A percentile compares a stretch with the other conserved stretches of the same genome.
Evolutionary conservation across 176 grass and related monocot species (phyloP).

Genomic region (Aegilops speltoides): DNA sequence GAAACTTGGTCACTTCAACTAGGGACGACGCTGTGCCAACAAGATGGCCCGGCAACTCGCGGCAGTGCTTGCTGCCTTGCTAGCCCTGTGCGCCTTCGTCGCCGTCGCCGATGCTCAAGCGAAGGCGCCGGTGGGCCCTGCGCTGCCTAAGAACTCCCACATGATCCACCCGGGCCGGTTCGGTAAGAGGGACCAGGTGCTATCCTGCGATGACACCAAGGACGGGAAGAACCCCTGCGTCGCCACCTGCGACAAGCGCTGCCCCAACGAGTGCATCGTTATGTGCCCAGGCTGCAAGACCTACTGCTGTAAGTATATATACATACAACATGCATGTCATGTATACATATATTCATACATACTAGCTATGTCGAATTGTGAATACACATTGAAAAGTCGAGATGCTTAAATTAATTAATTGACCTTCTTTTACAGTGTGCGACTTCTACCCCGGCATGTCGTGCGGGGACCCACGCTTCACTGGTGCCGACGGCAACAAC

Average conservation of each 20-base stretch:
- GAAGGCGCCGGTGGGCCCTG: not conserved
- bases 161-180: not conserved
- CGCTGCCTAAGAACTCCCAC: not conserved
- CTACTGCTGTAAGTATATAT: conserved; percentile 18
- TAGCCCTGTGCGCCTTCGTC: not conserved
- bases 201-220: not conserved
- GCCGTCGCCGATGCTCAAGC: not conserved
- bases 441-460: conserved; percentile 30
- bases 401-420: not conserved
- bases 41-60: not conserved
- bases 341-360: no score
- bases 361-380: no score
- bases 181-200: conserved; percentile 14
- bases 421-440: not conserved
- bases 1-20: not conserved
- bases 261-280: conserved; percentile 36
- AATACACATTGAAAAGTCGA: no score
- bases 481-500: conserved; percentile 43
- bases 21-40: not conserved
- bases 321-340: no score
- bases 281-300: conserved; percentile 30
- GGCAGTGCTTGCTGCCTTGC: not conserved
- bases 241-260: conserved; percentile 23
- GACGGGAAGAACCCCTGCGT: not conserved
- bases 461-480: conserved; percentile 37